Evolutionary conservation across 2,329 filamentous ascomycete genomes (phyloP), one percentile per base, ranked within the genome.

Genomic region (Ophiostoma sp.): DNA sequence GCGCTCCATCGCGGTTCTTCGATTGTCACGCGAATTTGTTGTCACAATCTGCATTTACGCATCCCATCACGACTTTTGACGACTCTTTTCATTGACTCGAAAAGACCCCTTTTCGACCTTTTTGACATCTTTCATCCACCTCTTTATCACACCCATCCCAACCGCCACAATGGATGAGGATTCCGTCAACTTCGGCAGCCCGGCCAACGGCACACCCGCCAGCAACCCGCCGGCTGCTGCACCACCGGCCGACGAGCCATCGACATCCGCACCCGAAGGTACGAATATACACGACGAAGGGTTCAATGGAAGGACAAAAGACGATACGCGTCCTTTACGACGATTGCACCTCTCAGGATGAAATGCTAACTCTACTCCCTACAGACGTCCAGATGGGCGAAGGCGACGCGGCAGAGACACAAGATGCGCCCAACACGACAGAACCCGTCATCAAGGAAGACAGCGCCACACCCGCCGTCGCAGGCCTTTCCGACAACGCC

Each of bases 321-420:
- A 28, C 45, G 61, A 36, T n/a, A n/a, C 36, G 61, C 36, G 36
- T 45, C 22, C 4, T 3, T 66, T 28, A 45, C 22, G 22, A 17
- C 22, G 9, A 45, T 45, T 11, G 9, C 12, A 8, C n/a, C 22
- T 12, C 15, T 15, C 50, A 55, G 19, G 28, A 45, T n/a, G 3
- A 28, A 66, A 28, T 33, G 36, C 61, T 66, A 66, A 66, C 61
- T 45, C 25, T 11, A n/a, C n/a, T 25, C 28, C 22, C 19, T 28
- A 2, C 31, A 90, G 91, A 93, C 83, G 82, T 91, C 59, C 86
- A 89, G 75, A 92, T 92, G 89, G 85, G 85, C 33, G 89, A 90
- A 76, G 82, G 82, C 48, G 78, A 82, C 31, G 78, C 82, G 55
- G 78, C 75, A 31, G 69, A 72, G 39, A 17, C 70, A 66, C 64